Conservation (phyloP, 2,329 filamentous ascomycete genomes). For the Ceratocystis cubensis region DNA sequence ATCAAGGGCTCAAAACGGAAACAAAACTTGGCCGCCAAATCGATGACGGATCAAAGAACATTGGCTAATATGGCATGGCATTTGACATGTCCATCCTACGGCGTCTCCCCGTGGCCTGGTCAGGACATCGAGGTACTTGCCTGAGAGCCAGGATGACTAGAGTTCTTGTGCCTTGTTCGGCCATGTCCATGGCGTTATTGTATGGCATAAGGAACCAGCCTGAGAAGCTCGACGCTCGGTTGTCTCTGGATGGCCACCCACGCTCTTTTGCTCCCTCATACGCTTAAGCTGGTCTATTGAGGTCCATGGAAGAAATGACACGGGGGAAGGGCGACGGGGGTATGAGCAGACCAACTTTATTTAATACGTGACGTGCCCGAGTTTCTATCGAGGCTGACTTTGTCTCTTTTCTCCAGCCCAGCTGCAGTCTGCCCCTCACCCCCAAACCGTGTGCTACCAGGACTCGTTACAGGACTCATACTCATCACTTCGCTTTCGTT, state of each 20-base stretch:
- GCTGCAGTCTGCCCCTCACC: background rate
- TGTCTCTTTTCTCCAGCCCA: background rate
- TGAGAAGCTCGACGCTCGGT: slow-evolving; percentile 1
- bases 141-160: background rate
- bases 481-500: too few relatives aligned
- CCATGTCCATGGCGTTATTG: background rate
- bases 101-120: background rate
- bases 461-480: too few relatives aligned
- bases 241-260: slow-evolving; percentile 1
- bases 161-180: background rate
- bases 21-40: background rate
- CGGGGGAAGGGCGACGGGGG: background rate
- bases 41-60: slow-evolving; percentile 4
- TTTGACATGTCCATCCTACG: background rate
- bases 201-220: background rate
- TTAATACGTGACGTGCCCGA: slow-evolving; percentile 1
- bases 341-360: background rate
- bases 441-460: background rate
- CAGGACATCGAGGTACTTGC: background rate
- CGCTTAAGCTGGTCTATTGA: background rate
- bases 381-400: background rate
- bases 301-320: background rate
- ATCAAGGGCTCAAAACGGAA: background rate
- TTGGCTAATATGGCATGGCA: slow-evolving; percentile 1
- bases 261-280: background rate